These are phyloP conservation scores for Ailanthus altissimus DNA, from an alignment of 345 rosid genomes.

Conservation along the genomic window DNA sequence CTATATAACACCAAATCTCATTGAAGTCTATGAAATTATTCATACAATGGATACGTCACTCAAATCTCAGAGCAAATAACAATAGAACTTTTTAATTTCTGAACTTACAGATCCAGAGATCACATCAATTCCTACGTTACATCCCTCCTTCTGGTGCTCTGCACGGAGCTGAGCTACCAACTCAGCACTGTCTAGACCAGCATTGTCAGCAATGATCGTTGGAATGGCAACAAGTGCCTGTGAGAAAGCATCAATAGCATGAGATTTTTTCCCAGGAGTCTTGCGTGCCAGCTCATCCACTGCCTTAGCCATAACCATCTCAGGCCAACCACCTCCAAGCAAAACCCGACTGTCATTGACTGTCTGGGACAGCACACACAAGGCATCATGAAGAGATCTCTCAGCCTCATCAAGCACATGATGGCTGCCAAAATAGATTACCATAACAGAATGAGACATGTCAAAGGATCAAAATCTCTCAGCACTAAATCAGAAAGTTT, in stretches of 20 bases:
- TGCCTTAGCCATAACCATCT: conserved; percentile 98
- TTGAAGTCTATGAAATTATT: neutral
- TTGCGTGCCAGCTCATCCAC: conserved; percentile 92
- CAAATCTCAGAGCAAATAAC: neutral
- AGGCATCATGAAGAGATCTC: conserved; percentile 94
- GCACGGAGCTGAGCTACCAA: conserved; percentile 95
- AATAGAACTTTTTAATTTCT: neutral
- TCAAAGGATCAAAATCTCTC: too few species aligned
- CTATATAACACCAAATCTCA: neutral
- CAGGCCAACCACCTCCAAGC: conserved; percentile 99
- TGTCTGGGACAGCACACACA: conserved; percentile 93
- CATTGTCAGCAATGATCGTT: conserved; percentile 89
- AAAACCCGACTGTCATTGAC: conserved; percentile 89
- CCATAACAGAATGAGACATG: neutral
- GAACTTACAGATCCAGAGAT: conserved; percentile 87
- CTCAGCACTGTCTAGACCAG: conserved; percentile 98
- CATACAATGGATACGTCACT: neutral
- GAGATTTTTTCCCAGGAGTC: conserved; percentile 96
- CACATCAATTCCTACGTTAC: conserved; percentile 84
- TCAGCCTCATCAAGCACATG: conserved; percentile 99
- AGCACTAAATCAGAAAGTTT: neutral
- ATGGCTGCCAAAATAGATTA: conserved; percentile 51
- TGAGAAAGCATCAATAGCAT: conserved; percentile 94
- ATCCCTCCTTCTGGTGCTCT: conserved; percentile 84
- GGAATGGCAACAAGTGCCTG: conserved; percentile 85